Base-by-base conservation (phyloP, 2,329 filamentous ascomycete genomes). In the Aaosphaeria pasadenensis region DNA sequence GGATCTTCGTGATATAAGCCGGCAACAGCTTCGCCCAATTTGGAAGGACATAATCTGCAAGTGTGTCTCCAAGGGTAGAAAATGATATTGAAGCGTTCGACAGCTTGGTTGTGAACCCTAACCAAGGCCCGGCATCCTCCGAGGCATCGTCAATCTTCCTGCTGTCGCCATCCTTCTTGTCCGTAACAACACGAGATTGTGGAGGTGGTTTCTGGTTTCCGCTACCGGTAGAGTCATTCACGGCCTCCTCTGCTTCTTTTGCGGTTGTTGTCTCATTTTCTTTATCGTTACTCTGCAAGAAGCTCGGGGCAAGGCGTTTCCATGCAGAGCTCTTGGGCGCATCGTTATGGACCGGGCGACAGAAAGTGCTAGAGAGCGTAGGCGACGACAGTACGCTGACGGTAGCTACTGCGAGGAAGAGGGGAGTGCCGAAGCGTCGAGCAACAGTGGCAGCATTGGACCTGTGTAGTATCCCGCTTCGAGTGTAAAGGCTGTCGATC, bases 21-120 rank as follows among this genome's bases (percentile, higher is more conserved):
- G 91, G 91, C 13, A 96, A 74, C 39, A 83, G 67, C 54, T 84
- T 86, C 32, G 87, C 84, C 92, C 92, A 97, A 39, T 88, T 84
- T 0, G 92, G 92, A 3, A 95, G 71, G 32, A 97, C 84, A 54
- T 82, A 79, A 62, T 83, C 85, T 35, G 86, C 84, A 29, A 95
- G 73, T 17, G 72, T 78, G 43, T 78, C 76, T 13, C 73, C 70
- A 41, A 81, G 54, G 9, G 71, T 68, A 7, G 60, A 57, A 13
- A 64, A 59, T 0, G 60, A 65, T 11, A 62, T 55, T 5, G 63
- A 57, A 4, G 67, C 58, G 33, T 52, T 59, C 5, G 63, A 48
- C 29, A 70, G 53, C 45, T 60, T 64, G 50, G 48, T 54, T 9
- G 64, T 58, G 13, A 70, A 64, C 2, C 61, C 64, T 50, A 64